Evolutionary conservation across 768 basidiomycete species (phyloP).

Genomic region (Tylopilus sp.): DNA sequence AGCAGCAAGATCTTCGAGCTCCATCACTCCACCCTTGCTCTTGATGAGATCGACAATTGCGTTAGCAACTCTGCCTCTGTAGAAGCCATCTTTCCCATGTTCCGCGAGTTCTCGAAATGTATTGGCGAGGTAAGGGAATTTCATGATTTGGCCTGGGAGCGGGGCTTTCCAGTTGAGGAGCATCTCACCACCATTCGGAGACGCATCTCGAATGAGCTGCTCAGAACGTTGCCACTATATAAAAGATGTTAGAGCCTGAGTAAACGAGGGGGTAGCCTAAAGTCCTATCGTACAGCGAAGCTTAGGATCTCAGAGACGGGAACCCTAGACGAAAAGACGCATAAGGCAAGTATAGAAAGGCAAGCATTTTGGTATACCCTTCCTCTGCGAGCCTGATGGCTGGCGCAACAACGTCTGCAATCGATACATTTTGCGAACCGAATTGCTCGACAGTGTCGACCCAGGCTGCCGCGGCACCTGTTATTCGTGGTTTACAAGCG

Average conservation of each 20-base stretch:
- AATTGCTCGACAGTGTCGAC: conserved; percentile 81
- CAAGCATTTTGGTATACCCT: conserved; percentile 50
- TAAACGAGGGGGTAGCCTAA: neutral
- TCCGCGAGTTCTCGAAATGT: conserved; percentile 80
- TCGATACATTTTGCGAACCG: conserved; percentile 62
- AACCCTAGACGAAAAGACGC: conserved; percentile 43
- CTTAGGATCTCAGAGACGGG: conserved; percentile 86
- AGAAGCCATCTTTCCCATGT: conserved; percentile 89
- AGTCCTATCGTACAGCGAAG: conserved; percentile 39
- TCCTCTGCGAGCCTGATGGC: conserved; percentile 91
- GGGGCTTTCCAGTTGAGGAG: conserved; percentile 83
- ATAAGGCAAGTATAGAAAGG: neutral
- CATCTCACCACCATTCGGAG: conserved; percentile 85
- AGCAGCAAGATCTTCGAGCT: conserved; percentile 84
- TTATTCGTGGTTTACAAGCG: conserved; percentile 16
- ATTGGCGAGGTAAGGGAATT: conserved; percentile 73
- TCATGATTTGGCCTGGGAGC: conserved; percentile 78
- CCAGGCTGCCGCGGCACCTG: conserved; percentile 95
- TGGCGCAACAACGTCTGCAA: conserved; percentile 77
- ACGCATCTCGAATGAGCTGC: conserved; percentile 73
- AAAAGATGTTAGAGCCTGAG: conserved; percentile 7
- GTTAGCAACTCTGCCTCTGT: conserved; percentile 86
- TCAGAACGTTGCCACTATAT: conserved; percentile 50
- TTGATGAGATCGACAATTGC: conserved; percentile 85
- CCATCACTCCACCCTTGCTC: conserved; percentile 90